Evolutionary conservation across 768 basidiomycete species (phyloP).

Genomic region (Podaxis mareebaensis): DNA sequence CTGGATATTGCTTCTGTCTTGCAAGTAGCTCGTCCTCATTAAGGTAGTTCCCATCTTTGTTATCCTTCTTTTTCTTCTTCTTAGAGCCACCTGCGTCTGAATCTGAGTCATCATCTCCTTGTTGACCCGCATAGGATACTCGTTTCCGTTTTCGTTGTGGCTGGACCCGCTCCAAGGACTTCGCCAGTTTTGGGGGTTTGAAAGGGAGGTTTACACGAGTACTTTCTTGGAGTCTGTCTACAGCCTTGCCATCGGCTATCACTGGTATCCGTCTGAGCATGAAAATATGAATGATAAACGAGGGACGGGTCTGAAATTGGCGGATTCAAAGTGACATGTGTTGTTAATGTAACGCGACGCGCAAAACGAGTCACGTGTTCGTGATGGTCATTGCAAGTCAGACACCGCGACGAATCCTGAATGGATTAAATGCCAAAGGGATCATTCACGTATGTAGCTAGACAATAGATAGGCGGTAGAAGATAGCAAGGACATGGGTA

Average conservation of each 20-base stretch:
- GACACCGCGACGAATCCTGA: not conserved
- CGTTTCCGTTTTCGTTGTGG: constrained; percentile 84
- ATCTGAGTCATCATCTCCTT: constrained; percentile 51
- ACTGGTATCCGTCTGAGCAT: constrained; percentile 77
- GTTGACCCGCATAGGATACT: constrained; percentile 81
- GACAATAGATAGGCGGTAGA: not conserved
- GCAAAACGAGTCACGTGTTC: constrained; percentile 20
- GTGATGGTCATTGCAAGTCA: constrained; percentile 7
- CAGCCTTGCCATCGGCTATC: constrained; percentile 64
- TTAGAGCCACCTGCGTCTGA: constrained; percentile 54
- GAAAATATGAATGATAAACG: not conserved
- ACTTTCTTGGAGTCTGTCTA: constrained; percentile 73
- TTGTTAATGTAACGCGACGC: constrained; percentile 17
- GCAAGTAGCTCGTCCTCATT: constrained; percentile 64
- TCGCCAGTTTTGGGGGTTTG: constrained; percentile 63
- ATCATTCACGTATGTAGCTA: not conserved
- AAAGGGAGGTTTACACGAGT: constrained; percentile 77
- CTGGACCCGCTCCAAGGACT: constrained; percentile 51
- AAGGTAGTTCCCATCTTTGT: constrained; percentile 51
- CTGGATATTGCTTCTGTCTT: constrained; percentile 70
- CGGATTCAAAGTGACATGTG: not conserved
- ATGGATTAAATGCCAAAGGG: not conserved
- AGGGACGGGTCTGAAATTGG: not conserved
- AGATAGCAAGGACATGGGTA: not conserved
- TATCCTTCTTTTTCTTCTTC: constrained; percentile 68